These are phyloP conservation scores for Fusarium buharicum DNA, from an alignment of 2,329 filamentous ascomycete genomes.

Conservation along the genomic window DNA sequence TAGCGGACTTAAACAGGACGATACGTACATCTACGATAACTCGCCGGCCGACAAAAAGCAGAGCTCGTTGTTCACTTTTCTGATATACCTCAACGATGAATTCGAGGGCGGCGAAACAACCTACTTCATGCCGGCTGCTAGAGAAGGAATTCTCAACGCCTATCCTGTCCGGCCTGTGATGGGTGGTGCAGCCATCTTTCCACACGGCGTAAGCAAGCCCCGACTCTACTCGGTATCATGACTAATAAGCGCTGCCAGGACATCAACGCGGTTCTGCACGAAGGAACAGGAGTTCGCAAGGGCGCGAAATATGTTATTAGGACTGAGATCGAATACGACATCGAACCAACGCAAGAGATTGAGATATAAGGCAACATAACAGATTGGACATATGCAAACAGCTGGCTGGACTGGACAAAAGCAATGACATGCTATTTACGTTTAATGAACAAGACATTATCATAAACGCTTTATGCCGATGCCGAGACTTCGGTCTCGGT, in stretches of 20 bases:
- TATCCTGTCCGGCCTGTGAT: constrained; percentile 75
- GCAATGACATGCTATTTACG: constrained; percentile 20
- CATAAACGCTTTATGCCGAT: not conserved
- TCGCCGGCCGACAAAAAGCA: constrained; percentile 69
- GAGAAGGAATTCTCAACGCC: constrained; percentile 74
- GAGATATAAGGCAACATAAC: not conserved
- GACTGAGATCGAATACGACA: constrained; percentile 77
- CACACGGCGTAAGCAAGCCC: too few relatives aligned
- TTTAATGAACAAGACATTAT: constrained; percentile 20
- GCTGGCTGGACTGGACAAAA: constrained; percentile 30
- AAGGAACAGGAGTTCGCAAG: constrained; percentile 75
- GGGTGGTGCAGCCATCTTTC: constrained; percentile 75
- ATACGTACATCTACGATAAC: constrained; percentile 73
- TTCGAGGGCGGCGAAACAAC: constrained; percentile 78
- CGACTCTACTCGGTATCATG: too few relatives aligned
- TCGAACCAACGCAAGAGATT: constrained; percentile 52
- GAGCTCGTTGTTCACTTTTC: constrained; percentile 74
- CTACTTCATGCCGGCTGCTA: constrained; percentile 72
- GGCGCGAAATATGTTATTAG: constrained; percentile 76
- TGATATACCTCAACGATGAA: constrained; percentile 77
- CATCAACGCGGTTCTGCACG: constrained; percentile 71
- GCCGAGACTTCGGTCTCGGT: not conserved
- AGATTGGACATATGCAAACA: constrained; percentile 14
- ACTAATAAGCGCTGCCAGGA: too few relatives aligned
- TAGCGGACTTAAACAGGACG: constrained; percentile 68